Evolutionary conservation across 2,329 filamentous ascomycete species (phyloP).

Genomic region (Colletotrichum musicola): DNA sequence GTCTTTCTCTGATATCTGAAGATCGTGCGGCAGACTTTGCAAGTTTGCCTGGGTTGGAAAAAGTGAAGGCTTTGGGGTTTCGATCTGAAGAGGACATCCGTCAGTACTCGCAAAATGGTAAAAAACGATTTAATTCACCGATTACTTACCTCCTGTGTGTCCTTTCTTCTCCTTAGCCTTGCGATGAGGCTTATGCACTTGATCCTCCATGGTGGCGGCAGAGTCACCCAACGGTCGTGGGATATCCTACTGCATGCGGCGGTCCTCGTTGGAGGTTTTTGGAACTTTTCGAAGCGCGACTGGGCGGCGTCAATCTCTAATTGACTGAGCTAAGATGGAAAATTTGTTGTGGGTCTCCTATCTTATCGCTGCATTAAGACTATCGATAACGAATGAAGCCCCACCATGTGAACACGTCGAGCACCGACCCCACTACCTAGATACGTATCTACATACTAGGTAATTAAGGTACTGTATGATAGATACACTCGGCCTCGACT

Average conservation of each 20-base stretch:
- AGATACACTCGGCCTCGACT: no score
- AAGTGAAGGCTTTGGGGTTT: constrained; percentile 93
- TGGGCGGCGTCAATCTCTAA: constrained; percentile 4
- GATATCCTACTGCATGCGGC: constrained; percentile 17
- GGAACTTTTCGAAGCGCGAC: constrained; percentile 19
- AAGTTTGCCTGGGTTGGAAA: constrained; percentile 83
- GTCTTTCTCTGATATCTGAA: constrained; percentile 91
- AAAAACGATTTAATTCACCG: neutral
- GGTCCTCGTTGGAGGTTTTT: constrained; percentile 16
- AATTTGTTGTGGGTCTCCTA: constrained; percentile 35
- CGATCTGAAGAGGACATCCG: constrained; percentile 61
- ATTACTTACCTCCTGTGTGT: constrained; percentile 68
- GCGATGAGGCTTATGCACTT: constrained; percentile 87
- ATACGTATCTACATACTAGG: no score
- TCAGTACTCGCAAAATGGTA: constrained; percentile 39
- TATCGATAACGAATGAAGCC: no score
- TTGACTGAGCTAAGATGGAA: neutral
- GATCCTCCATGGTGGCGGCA: constrained; percentile 77
- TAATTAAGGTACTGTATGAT: no score
- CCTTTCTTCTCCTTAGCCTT: constrained; percentile 89
- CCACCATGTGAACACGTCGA: no score
- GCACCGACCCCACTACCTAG: no score
- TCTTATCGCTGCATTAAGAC: constrained; percentile 22
- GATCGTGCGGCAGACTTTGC: constrained; percentile 80
- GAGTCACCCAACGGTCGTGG: constrained; percentile 12